These are phyloP conservation scores for Acanthamoeba castellanii DNA, from an alignment of 208 protist species.

Conservation along the genomic window DNA sequence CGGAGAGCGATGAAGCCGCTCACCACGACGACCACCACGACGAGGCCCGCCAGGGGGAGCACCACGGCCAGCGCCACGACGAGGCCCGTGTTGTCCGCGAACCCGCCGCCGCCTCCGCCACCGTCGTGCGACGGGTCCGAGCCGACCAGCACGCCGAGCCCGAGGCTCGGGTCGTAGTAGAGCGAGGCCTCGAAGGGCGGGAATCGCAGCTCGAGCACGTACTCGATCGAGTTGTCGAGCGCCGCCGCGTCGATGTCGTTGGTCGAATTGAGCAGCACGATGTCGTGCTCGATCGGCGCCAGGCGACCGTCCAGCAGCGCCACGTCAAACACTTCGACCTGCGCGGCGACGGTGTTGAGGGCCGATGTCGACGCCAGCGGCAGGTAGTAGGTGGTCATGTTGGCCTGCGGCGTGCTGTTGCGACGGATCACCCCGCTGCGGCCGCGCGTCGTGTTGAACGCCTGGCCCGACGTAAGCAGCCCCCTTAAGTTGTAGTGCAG, in stretches of 20 bases:
- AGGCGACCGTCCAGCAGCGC: neutral
- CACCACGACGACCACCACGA: neutral
- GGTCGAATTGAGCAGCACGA: neutral
- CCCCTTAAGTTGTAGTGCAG: neutral
- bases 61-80: conserved; percentile 5
- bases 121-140: neutral
- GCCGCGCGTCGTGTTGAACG: conserved; percentile 1
- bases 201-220: conserved; percentile 7
- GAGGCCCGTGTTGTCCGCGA: neutral
- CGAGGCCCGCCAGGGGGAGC: neutral
- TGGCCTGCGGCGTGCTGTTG: neutral
- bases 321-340: conserved; percentile 28
- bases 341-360: neutral
- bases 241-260: neutral
- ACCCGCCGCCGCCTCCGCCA: neutral
- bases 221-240: neutral
- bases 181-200: neutral
- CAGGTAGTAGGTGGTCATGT: conserved; percentile 49
- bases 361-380: neutral
- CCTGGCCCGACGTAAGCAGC: neutral
- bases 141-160: conserved; percentile 7
- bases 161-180: conserved; percentile 33
- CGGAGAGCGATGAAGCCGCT: neutral
- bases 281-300: neutral
- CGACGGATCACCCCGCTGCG: neutral